These are phyloP conservation scores for Cucurbita pepo DNA, from an alignment of 306 rosid genomes.

Conservation along the genomic window DNA sequence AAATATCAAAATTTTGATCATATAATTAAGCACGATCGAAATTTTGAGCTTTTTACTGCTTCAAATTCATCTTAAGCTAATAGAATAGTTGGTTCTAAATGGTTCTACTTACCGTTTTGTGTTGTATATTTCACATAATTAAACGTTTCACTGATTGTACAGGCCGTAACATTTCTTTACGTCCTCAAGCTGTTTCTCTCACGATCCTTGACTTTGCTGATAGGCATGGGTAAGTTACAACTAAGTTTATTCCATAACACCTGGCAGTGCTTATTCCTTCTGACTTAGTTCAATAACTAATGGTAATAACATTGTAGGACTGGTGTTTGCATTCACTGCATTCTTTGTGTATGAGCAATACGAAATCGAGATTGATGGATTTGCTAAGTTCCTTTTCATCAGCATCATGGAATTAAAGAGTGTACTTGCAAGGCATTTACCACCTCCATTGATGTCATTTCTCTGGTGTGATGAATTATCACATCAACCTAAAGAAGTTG, in stretches of 20 bases:
- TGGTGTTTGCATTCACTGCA: slow-evolving; percentile 48
- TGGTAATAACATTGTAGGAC: slow-evolving; percentile 26
- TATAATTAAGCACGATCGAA: background rate
- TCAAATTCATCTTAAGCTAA: background rate
- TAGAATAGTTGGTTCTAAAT: background rate
- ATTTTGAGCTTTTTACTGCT: background rate
- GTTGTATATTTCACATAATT: background rate
- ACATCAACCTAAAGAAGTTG: background rate
- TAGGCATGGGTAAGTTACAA: slow-evolving; percentile 47
- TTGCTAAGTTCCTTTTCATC: slow-evolving; percentile 15
- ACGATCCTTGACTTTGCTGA: slow-evolving; percentile 19
- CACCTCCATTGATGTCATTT: slow-evolving; percentile 18
- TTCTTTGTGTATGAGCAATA: slow-evolving; percentile 76
- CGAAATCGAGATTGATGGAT: slow-evolving; percentile 49
- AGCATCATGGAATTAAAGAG: slow-evolving; percentile 13
- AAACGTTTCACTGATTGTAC: slow-evolving; percentile 5
- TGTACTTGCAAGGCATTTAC: slow-evolving; percentile 23
- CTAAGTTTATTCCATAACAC: background rate
- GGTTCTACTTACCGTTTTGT: background rate
- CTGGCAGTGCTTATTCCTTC: background rate
- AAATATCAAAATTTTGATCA: background rate
- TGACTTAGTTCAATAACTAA: background rate
- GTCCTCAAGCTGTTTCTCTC: slow-evolving; percentile 38
- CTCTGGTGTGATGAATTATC: slow-evolving; percentile 2
- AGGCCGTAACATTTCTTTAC: slow-evolving; percentile 39